Conservation (phyloP, 192 early-diverging fungal species). For the Backusella luteola region DNA sequence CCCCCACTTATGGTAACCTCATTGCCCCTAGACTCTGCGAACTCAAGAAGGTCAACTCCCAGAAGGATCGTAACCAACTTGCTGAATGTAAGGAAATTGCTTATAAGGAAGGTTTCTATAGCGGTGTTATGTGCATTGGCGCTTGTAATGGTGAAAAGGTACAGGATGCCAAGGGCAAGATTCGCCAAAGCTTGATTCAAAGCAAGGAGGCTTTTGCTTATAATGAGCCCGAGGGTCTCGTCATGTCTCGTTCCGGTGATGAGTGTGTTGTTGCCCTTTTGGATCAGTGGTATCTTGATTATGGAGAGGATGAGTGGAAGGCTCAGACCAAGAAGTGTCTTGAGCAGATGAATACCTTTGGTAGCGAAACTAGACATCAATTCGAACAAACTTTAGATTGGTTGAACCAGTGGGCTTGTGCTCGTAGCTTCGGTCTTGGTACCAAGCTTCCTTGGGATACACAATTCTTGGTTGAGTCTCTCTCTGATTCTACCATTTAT, state of each 20-base stretch:
- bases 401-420: slow-evolving; percentile 98
- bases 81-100: slow-evolving; percentile 90
- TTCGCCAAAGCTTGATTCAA: slow-evolving; percentile 75
- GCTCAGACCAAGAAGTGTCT: slow-evolving; percentile 74
- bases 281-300: slow-evolving; percentile 99
- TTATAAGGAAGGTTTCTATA: slow-evolving; percentile 99
- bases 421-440: slow-evolving; percentile 91
- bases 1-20: slow-evolving; percentile 83
- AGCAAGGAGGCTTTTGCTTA: slow-evolving; percentile 78
- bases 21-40: slow-evolving; percentile 83
- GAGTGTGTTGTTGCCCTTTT: slow-evolving; percentile 96
- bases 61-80: slow-evolving; percentile 93
- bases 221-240: slow-evolving; percentile 91
- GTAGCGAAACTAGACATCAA: slow-evolving; percentile 79
- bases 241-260: slow-evolving; percentile 93
- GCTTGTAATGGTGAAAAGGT: slow-evolving; percentile 82
- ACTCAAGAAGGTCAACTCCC: slow-evolving; percentile 92
- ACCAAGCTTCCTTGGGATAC: slow-evolving; percentile 92
- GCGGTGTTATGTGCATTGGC: slow-evolving; percentile 84
- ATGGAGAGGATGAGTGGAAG: slow-evolving; percentile 89
- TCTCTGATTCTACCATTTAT: slow-evolving; percentile 99
- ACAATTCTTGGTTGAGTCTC: slow-evolving; percentile 90
- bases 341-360: slow-evolving; percentile 75
- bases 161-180: slow-evolving; percentile 86
- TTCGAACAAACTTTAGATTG: slow-evolving; percentile 88